A percentile compares a stretch with the other conserved stretches of the same genome.
Conservation (phyloP, 176 grass and related monocot species). For the Musa troglodytarum region DNA sequence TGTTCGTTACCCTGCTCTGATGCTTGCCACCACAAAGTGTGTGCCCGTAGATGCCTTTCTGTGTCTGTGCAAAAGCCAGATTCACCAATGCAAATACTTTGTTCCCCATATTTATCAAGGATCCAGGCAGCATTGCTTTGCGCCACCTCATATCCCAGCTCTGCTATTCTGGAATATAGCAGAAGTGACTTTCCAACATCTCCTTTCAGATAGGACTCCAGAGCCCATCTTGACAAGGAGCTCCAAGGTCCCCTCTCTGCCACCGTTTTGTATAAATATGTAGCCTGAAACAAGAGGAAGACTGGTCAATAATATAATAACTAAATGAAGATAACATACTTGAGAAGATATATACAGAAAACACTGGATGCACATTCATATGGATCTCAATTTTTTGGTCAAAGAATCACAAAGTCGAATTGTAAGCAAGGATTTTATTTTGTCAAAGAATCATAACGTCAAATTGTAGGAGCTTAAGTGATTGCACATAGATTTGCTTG, state of each 20-base stretch:
- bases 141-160: slow-evolving; percentile 94
- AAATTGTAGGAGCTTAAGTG: too few species aligned
- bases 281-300: slow-evolving; percentile 45
- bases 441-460: too few species aligned
- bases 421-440: too few species aligned
- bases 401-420: too few species aligned
- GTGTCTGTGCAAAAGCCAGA: slow-evolving; percentile 76
- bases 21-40: slow-evolving; percentile 99
- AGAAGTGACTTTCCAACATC: slow-evolving; percentile 90
- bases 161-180: slow-evolving; percentile 95
- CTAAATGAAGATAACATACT: too few species aligned
- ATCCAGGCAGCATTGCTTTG: slow-evolving; percentile 99
- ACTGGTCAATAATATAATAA: neutral
- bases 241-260: slow-evolving; percentile 97
- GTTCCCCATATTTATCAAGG: slow-evolving; percentile 81
- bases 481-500: too few species aligned
- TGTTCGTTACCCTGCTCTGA: slow-evolving; percentile 99
- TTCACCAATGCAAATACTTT: slow-evolving; percentile 95
- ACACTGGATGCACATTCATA: too few species aligned
- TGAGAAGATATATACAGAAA: too few species aligned
- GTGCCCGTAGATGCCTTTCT: slow-evolving; percentile 82
- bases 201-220: slow-evolving; percentile 96
- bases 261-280: slow-evolving; percentile 83
- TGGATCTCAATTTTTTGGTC: too few species aligned
- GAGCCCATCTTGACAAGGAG: slow-evolving; percentile 87